Evolutionary conservation across 176 grass and related monocot genomes (phyloP).

Genomic region (Musa acuminata): DNA sequence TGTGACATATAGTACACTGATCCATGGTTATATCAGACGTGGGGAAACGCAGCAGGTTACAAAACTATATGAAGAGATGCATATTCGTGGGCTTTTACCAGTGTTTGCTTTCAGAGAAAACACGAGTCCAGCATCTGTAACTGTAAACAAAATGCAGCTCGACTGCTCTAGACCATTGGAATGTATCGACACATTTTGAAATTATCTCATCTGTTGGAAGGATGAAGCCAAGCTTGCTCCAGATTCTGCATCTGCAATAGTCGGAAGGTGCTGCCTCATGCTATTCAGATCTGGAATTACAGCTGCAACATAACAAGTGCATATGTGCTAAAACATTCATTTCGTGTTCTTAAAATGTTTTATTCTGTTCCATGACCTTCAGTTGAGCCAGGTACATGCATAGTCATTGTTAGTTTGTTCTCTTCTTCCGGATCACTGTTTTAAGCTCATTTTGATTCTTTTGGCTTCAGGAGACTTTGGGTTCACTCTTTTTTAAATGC

Average conservation of each 20-base stretch:
- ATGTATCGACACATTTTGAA: neutral
- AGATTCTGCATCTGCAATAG: neutral
- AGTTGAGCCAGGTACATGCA: neutral
- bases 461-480: neutral
- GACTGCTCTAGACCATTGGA: neutral
- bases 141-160: neutral
- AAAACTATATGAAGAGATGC: slow-evolving; percentile 79
- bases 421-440: neutral
- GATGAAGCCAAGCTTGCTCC: neutral
- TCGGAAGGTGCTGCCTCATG: neutral
- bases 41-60: slow-evolving; percentile 64
- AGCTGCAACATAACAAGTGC: neutral
- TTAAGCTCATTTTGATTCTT: neutral
- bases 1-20: slow-evolving; percentile 72
- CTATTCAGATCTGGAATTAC: neutral
- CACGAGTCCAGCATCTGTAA: neutral
- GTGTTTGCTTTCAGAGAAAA: slow-evolving; percentile 18
- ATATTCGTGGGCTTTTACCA: slow-evolving; percentile 58
- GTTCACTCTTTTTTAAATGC: neutral
- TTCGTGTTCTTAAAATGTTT: neutral
- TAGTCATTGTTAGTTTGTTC: neutral
- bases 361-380: neutral
- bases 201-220: neutral
- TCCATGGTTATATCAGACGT: slow-evolving; percentile 67
- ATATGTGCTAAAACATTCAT: neutral